Base-by-base conservation (phyloP, 75 land plant genomes). In the Cunninghamia lanceolata region DNA sequence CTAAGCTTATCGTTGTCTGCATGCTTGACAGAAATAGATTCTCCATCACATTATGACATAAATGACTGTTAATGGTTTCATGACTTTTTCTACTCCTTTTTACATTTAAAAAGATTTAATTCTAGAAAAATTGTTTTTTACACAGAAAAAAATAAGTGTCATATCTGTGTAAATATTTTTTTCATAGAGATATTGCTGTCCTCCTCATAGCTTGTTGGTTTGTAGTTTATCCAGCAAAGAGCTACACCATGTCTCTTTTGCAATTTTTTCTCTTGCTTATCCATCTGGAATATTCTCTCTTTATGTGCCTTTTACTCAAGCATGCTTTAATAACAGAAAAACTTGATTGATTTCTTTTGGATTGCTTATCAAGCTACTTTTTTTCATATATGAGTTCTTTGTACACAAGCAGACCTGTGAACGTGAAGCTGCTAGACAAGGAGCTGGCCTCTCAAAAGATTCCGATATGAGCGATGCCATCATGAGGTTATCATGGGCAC, bases 401-500 rank as follows among this genome's bases (percentile, higher is more conserved):
- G 50, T 38, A 39, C 30, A 89, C 70, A 21, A 82, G 30, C 88
- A 96, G 97, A 93, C 89, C 46, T 94, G 91, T 86, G 96, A 96
- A 88, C 82, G 87, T 82, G 96, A 95, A 68, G 93, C 89, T 83
- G 89, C 91, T 66, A 90, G 90, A 32, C 90, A 89, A 73, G 86
- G 86, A 56, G 85, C 86, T 47, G 91, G 86, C 73, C 84, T 84
- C 9, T 84, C 88, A 4, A 89, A 87, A 32, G 93, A 89, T 15
- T 50, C 77, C 43, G 85, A 39, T 11, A 94, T 86, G 84, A 91
- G 40, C 85, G 97, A 98, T 30, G 91, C 95, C 82, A 85, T 96
- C n/a, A 98, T 95, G 99, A 84, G 97, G 88, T 82, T 98, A 32
- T 98, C 99, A 38, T 98, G 99, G 99, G 94, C 99, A 34, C 96